Evolutionary conservation across 2,329 filamentous ascomycete genomes (phyloP).

Genomic region (Zymoseptoria pseudotritici): DNA sequence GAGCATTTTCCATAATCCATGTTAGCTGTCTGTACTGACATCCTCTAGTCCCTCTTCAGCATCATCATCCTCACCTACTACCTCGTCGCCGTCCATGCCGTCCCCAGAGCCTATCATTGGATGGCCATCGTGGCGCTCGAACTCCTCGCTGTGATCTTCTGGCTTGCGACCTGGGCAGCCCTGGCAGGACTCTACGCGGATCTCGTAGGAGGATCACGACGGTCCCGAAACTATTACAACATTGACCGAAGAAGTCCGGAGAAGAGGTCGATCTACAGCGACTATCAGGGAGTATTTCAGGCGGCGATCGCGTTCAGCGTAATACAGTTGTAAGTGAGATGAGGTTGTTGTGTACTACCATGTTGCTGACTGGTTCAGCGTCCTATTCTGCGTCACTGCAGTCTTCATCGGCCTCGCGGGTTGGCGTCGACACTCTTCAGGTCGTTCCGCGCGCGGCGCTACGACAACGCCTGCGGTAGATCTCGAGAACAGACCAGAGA

Average conservation of each 20-base stretch:
- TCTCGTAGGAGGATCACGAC: not conserved
- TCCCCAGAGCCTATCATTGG: conserved; percentile 2
- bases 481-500: not conserved
- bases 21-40: not conserved
- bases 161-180: conserved; percentile 4
- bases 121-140: conserved; percentile 6
- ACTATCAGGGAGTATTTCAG: not conserved
- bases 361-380: not conserved
- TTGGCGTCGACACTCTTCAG: not conserved
- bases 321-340: not conserved
- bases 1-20: not conserved
- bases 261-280: not conserved
- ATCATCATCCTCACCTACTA: conserved; percentile 8
- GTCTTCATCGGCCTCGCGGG: not conserved
- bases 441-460: not conserved
- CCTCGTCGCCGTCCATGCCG: conserved; percentile 4
- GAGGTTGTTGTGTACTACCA: not conserved
- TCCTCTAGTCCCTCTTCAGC: conserved; percentile 1
- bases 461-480: not conserved
- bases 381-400: not conserved
- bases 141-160: conserved; percentile 6
- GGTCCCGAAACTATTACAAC: not conserved
- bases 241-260: not conserved
- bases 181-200: not conserved
- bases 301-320: not conserved